Evolutionary conservation across 1,284 basidiomycete genomes (phyloP).

Genomic region (Ustilago curta): DNA sequence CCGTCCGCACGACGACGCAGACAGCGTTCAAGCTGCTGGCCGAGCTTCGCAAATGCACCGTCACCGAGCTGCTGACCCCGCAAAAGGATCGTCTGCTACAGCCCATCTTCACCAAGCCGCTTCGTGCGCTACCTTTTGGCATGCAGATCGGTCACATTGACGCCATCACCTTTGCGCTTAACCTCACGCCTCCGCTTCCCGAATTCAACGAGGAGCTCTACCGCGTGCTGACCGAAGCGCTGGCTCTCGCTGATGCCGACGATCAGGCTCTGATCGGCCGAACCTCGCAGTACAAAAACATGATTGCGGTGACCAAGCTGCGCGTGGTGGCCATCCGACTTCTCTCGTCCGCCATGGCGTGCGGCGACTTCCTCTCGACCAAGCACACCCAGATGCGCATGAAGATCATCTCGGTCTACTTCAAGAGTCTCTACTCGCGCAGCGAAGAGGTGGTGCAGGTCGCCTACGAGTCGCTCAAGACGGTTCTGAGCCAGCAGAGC

Average conservation of each 20-base stretch:
- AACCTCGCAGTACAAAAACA: constrained; percentile 82
- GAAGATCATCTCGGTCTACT: constrained; percentile 95
- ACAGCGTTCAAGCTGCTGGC: constrained; percentile 84
- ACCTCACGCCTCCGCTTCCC: constrained; percentile 85
- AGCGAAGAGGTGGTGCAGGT: constrained; percentile 95
- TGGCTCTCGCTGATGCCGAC: constrained; percentile 95
- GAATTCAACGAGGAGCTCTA: constrained; percentile 92
- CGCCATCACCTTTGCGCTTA: constrained; percentile 87
- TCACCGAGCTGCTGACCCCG: constrained; percentile 83
- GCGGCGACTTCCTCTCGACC: constrained; percentile 80
- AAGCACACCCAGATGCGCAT: constrained; percentile 70
- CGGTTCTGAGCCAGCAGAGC: constrained; percentile 86
- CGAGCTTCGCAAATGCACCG: constrained; percentile 78
- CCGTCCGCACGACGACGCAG: constrained; percentile 87
- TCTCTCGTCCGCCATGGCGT: constrained; percentile 91
- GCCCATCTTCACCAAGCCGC: constrained; percentile 93
- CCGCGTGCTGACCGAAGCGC: constrained; percentile 90
- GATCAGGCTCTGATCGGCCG: constrained; percentile 82
- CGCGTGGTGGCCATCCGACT: constrained; percentile 95
- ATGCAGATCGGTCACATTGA: constrained; percentile 99
- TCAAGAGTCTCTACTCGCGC: constrained; percentile 96
- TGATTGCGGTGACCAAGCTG: constrained; percentile 86
- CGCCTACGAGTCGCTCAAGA: constrained; percentile 90
- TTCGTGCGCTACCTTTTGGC: constrained; percentile 93
- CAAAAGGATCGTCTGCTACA: constrained; percentile 88